phyloP scores from a whole-genome alignment of 768 basidiomycete genomes.

The Hemileccinum impolitum region DNA sequence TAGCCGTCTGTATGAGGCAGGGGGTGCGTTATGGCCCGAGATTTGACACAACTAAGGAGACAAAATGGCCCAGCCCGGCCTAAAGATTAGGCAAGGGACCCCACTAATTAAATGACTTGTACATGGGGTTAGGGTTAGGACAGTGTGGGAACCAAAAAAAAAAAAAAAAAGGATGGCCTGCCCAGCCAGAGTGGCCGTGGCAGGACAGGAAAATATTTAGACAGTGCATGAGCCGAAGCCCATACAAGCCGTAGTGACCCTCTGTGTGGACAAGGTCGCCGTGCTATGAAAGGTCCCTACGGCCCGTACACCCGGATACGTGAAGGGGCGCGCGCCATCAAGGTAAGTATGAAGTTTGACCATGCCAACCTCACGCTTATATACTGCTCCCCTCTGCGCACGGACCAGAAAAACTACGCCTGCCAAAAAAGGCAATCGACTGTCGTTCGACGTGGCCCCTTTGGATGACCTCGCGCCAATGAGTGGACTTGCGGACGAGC shows the following conservation, averaged over 20 bases:
- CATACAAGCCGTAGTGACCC: conserved; percentile 45
- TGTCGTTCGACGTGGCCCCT: not conserved
- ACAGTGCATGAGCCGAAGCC: conserved; percentile 74
- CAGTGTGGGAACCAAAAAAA: not conserved
- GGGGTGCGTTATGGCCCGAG: no score
- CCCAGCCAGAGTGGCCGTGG: conserved; percentile 49
- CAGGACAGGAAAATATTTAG: conserved; percentile 77
- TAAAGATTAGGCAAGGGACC: no score
- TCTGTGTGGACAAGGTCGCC: conserved; percentile 52
- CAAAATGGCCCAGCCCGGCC: no score
- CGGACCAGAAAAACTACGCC: conserved; percentile 9
- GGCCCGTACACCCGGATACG: conserved; percentile 52
- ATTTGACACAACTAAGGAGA: no score
- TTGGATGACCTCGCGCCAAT: conserved; percentile 35
- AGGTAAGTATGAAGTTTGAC: conserved; percentile 52
- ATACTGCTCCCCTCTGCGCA: conserved; percentile 5
- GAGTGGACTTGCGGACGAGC: conserved; percentile 87
- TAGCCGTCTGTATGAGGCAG: no score
- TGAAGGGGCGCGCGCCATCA: conserved; percentile 61
- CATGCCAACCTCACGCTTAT: conserved; percentile 1
- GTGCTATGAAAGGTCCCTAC: conserved; percentile 52
- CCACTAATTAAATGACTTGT: no score
- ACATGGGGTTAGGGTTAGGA: conserved; percentile 36
- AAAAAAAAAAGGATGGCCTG: conserved; percentile 28
- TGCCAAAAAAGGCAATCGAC: conserved; percentile 12